Conservation (phyloP, 73 alveolate genomes). For the Loxodes magnus region DNA sequence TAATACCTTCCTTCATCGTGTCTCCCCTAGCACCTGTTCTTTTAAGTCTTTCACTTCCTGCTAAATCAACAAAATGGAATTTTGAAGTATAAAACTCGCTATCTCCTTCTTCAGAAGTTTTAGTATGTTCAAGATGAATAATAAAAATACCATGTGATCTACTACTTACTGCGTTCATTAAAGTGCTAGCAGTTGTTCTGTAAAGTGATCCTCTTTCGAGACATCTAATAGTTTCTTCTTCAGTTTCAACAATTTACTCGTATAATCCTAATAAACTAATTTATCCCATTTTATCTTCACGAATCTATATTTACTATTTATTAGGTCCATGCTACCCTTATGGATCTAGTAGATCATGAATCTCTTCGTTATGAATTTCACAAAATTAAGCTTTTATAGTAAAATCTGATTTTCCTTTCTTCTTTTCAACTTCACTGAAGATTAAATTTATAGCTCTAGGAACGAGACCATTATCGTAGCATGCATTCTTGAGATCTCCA, state of each 20-base stretch:
- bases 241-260: slow-evolving; percentile 60
- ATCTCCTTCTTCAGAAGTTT: slow-evolving; percentile 16
- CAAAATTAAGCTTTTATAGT: slow-evolving; percentile 65
- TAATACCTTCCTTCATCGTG: slow-evolving; percentile 89
- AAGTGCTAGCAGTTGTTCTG: slow-evolving; percentile 79
- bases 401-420: slow-evolving; percentile 60
- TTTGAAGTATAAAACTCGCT: slow-evolving; percentile 73
- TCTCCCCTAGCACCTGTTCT: slow-evolving; percentile 80
- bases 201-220: slow-evolving; percentile 75
- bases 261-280: slow-evolving; percentile 58
- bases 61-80: slow-evolving; percentile 95
- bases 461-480: slow-evolving; percentile 75
- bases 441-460: slow-evolving; percentile 81
- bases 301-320: slow-evolving; percentile 9
- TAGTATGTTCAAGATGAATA: slow-evolving; percentile 56
- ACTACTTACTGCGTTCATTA: slow-evolving; percentile 75
- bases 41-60: slow-evolving; percentile 96
- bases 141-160: slow-evolving; percentile 95
- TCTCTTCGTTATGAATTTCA: slow-evolving; percentile 93
- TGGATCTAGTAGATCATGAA: slow-evolving; percentile 76
- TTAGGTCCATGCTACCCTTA: not conserved
- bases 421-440: slow-evolving; percentile 62
- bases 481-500: slow-evolving; percentile 42
- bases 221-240: slow-evolving; percentile 68
- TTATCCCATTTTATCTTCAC: slow-evolving; percentile 56